These are phyloP conservation scores for Colletotrichum sansevieriae DNA, from an alignment of 2,329 filamentous ascomycete species.

Conservation along the genomic window DNA sequence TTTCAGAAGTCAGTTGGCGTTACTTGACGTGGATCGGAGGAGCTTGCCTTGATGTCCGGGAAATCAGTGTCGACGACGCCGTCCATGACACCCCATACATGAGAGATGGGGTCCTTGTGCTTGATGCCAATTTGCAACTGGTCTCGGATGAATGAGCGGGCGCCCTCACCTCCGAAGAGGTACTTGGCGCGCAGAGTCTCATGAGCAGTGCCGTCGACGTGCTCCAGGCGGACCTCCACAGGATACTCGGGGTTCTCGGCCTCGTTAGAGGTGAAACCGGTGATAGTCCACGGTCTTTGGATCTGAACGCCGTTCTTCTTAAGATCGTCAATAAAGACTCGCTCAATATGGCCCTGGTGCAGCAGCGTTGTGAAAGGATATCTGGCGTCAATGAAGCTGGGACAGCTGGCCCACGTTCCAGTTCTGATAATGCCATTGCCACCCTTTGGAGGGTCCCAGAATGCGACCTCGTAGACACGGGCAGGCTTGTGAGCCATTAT, in stretches of 20 bases:
- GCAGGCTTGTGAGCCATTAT: conserved; percentile 92
- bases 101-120: conserved; percentile 76
- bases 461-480: conserved; percentile 83
- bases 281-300: conserved; percentile 75
- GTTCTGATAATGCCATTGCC: conserved; percentile 73
- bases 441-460: conserved; percentile 75
- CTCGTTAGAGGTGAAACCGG: conserved; percentile 71
- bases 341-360: conserved; percentile 79
- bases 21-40: background rate
- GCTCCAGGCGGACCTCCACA: conserved; percentile 81
- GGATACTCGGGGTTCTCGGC: conserved; percentile 75
- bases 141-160: conserved; percentile 74
- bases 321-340: conserved; percentile 76
- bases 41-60: conserved; percentile 77
- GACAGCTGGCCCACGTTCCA: conserved; percentile 88
- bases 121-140: conserved; percentile 78
- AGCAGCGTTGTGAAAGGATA: conserved; percentile 79
- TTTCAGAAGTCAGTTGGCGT: background rate
- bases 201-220: conserved; percentile 77
- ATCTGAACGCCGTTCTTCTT: conserved; percentile 71
- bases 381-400: conserved; percentile 81
- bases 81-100: conserved; percentile 84
- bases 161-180: conserved; percentile 78
- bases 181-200: conserved; percentile 80
- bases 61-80: conserved; percentile 80